Percentiles rank a stretch among this genome's conserved stretches.
Conservation (phyloP, 495 filamentous ascomycete genomes). For the Aspergillus ellipticus region DNA sequence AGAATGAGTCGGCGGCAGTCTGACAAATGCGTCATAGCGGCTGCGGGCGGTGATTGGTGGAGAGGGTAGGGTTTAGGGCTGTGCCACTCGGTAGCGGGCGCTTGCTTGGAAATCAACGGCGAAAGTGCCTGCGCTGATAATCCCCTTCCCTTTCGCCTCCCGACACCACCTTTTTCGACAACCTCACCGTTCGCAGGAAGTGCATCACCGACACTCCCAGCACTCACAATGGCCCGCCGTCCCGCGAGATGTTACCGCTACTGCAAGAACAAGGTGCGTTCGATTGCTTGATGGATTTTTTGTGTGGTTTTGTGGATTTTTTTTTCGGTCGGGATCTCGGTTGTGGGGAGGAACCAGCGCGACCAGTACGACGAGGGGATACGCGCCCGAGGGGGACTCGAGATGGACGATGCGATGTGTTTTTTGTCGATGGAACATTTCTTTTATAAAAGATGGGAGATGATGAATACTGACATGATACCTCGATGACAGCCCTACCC, state of each 20-base stretch:
- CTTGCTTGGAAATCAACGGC: conserved; percentile 49
- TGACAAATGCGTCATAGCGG: conserved; percentile 22
- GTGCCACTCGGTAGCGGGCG: conserved; percentile 41
- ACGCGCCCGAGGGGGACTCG: neutral
- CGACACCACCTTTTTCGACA: conserved; percentile 38
- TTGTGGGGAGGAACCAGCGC: conserved; percentile 26
- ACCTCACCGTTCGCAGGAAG: conserved; percentile 49
- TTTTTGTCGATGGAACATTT: neutral
- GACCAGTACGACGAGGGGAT: neutral
- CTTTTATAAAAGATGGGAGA: conserved; percentile 2
- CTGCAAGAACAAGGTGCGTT: conserved; percentile 99
- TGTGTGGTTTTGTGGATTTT: conserved; percentile 19
- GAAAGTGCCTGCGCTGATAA: conserved; percentile 30
- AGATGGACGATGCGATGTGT: neutral
- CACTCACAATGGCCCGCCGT: conserved; percentile 93
- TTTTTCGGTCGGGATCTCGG: conserved; percentile 24
- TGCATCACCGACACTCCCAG: conserved; percentile 54
- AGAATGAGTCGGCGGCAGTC: conserved; percentile 1
- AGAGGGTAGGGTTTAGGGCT: conserved; percentile 44
- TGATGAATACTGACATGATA: conserved; percentile 26
- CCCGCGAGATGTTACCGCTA: conserved; percentile 99
- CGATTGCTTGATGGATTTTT: conserved; percentile 13
- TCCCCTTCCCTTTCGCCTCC: conserved; percentile 35
- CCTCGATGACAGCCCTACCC: conserved; percentile 75
- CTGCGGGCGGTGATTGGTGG: conserved; percentile 26